phyloP scores from a whole-genome alignment of 2,329 filamentous ascomycete genomes.

The Tolypocladium endophyticum region DNA sequence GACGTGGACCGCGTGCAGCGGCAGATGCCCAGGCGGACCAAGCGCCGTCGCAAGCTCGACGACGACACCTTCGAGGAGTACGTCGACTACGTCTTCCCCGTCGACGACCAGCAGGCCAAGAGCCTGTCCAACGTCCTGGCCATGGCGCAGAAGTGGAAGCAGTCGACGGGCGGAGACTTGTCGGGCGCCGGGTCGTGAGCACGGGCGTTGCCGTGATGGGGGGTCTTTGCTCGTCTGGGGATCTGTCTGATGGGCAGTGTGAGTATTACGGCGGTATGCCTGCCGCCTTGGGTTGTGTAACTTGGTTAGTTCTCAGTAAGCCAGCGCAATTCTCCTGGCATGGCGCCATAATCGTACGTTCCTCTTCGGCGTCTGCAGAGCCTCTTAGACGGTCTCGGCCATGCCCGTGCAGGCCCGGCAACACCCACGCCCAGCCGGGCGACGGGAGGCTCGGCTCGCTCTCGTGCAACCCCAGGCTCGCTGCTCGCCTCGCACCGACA shows the following conservation, averaged over 20 bases:
- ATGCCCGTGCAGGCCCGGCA: too few relatives aligned
- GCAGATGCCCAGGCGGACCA: conserved; percentile 88
- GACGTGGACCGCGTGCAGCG: conserved; percentile 77
- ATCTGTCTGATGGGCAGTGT: neutral
- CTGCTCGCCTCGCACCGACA: neutral
- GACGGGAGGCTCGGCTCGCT: neutral
- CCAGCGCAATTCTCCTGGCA: neutral
- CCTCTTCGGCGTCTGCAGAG: too few relatives aligned
- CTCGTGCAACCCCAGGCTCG: neutral
- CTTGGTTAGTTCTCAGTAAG: neutral
- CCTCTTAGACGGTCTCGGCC: too few relatives aligned
- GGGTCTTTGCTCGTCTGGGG: too few relatives aligned
- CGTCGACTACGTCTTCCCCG: conserved; percentile 93
- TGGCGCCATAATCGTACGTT: too few relatives aligned
- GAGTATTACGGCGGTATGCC: neutral
- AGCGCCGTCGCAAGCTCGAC: conserved; percentile 84
- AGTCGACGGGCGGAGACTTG: conserved; percentile 29
- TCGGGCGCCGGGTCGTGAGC: conserved; percentile 5
- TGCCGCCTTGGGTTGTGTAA: too few relatives aligned
- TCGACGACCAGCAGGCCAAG: conserved; percentile 78
- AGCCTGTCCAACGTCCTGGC: conserved; percentile 76
- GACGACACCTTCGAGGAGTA: conserved; percentile 93
- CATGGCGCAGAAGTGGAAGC: conserved; percentile 83
- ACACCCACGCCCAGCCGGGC: neutral
- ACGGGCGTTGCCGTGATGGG: too few relatives aligned